phyloP scores from a whole-genome alignment of 352 stramenopile species.

The Phytophthora uliginosa region DNA sequence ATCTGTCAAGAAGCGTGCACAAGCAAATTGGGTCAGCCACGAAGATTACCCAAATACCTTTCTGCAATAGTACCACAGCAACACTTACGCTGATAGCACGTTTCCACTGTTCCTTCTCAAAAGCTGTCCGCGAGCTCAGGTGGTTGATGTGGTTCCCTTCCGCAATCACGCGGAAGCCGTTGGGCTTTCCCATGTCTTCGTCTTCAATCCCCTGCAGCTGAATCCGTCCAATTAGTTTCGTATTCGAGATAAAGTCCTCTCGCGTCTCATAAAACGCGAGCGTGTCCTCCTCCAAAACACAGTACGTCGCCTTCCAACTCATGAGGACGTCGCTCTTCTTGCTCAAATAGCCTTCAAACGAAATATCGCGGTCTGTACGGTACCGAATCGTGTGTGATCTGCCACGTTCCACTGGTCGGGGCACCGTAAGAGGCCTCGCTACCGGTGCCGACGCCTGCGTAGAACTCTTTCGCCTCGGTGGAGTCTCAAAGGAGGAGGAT shows the following conservation, averaged over 20 bases:
- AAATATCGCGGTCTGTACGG: slow-evolving; percentile 70
- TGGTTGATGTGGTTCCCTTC: slow-evolving; percentile 79
- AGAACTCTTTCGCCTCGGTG: slow-evolving; percentile 16
- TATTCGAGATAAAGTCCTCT: slow-evolving; percentile 87
- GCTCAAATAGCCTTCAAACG: slow-evolving; percentile 88
- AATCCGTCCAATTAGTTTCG: slow-evolving; percentile 81
- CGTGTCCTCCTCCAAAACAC: slow-evolving; percentile 82
- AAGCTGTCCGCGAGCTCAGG: slow-evolving; percentile 77
- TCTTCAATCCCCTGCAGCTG: slow-evolving; percentile 77
- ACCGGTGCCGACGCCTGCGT: not conserved
- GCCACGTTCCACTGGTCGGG: slow-evolving; percentile 35
- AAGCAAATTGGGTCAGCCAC: slow-evolving; percentile 13
- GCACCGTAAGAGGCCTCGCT: slow-evolving; percentile 5
- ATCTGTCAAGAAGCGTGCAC: slow-evolving; percentile 36
- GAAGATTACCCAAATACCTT: not conserved
- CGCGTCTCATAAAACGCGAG: slow-evolving; percentile 84
- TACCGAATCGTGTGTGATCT: slow-evolving; percentile 80
- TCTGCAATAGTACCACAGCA: not conserved
- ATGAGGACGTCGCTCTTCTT: slow-evolving; percentile 85
- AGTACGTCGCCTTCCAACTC: slow-evolving; percentile 82
- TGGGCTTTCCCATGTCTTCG: slow-evolving; percentile 70
- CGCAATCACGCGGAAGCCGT: slow-evolving; percentile 74
- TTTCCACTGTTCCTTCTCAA: slow-evolving; percentile 89
- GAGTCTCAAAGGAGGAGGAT: slow-evolving; percentile 24
- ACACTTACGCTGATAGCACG: slow-evolving; percentile 64